Conservation (phyloP, 495 filamentous ascomycete genomes). For the Lasiosphaeris hirsuta region DNA sequence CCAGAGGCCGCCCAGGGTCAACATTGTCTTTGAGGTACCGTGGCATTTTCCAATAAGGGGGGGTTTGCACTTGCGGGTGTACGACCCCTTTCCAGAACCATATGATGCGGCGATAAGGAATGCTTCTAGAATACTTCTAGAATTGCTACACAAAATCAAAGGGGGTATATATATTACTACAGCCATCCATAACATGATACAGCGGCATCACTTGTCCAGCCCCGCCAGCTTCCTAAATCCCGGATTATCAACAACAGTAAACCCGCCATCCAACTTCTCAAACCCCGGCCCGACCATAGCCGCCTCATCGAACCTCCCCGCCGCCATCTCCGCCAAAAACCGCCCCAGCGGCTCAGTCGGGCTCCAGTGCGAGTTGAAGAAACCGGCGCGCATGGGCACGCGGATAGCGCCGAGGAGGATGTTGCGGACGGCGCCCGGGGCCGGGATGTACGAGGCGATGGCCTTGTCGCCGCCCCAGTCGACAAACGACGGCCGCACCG, state of each 20-base stretch:
- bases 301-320: slow-evolving; percentile 46
- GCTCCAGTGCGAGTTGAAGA: slow-evolving; percentile 28
- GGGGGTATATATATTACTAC: too few relatives aligned
- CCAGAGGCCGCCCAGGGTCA: too few relatives aligned
- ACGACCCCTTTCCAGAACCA: too few relatives aligned
- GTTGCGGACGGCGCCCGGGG: slow-evolving; percentile 7
- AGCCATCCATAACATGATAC: too few relatives aligned
- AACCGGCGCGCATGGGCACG: slow-evolving; percentile 15
- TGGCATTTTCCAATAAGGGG: too few relatives aligned
- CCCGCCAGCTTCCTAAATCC: slow-evolving; percentile 46
- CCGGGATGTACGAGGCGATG: slow-evolving; percentile 47
- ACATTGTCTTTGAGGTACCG: too few relatives aligned
- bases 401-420: slow-evolving; percentile 20
- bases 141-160: too few relatives aligned
- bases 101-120: too few relatives aligned
- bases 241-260: slow-evolving; percentile 45
- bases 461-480: slow-evolving; percentile 46
- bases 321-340: slow-evolving; percentile 55
- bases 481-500: slow-evolving; percentile 52
- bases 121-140: too few relatives aligned
- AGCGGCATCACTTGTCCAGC: slow-evolving; percentile 20
- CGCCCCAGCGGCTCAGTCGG: slow-evolving; percentile 41
- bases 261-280: slow-evolving; percentile 37
- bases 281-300: slow-evolving; percentile 44
- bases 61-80: too few relatives aligned